A percentile compares a stretch with the other conserved stretches of the same genome.
Conservation (phyloP, 345 rosid genomes). For the Salix caprea region DNA sequence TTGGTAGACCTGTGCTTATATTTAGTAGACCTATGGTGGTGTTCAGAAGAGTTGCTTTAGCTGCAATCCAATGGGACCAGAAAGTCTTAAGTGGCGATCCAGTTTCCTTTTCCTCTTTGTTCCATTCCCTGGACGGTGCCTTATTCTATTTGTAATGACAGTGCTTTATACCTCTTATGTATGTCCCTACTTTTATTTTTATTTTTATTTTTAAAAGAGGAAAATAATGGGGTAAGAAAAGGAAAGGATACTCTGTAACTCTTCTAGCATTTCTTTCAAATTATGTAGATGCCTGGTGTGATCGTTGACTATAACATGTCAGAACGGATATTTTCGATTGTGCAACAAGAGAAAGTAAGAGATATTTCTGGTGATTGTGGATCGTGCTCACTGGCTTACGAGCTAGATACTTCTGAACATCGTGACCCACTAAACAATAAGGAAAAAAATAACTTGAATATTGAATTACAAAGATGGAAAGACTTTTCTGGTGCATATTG, state of each 20-base stretch:
- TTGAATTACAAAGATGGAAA: slow-evolving; percentile 40
- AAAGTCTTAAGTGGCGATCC: too few species aligned
- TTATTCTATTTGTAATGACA: too few species aligned
- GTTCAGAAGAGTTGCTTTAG: too few species aligned
- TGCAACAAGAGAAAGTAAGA: slow-evolving; percentile 59
- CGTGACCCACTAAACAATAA: slow-evolving; percentile 12
- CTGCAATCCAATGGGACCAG: too few species aligned
- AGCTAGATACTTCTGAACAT: slow-evolving; percentile 14
- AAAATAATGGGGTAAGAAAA: background rate
- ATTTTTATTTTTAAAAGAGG: background rate
- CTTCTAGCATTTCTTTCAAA: background rate
- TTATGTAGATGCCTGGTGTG: slow-evolving; percentile 75
- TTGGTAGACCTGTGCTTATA: too few species aligned
- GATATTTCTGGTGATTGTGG: slow-evolving; percentile 26
- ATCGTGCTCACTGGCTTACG: slow-evolving; percentile 19
- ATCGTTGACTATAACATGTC: slow-evolving; percentile 78
- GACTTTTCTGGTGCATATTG: slow-evolving; percentile 48
- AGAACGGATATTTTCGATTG: slow-evolving; percentile 44
- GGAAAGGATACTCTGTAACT: background rate
- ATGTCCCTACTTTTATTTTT: too few species aligned
- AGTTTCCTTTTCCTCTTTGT: too few species aligned
- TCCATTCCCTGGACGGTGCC: too few species aligned
- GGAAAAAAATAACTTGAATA: slow-evolving; percentile 13
- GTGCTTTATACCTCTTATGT: too few species aligned
- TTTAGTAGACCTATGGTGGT: too few species aligned